phyloP scores from a whole-genome alignment of 129 eudicot genomes.

The Pulicaria dysenterica region DNA sequence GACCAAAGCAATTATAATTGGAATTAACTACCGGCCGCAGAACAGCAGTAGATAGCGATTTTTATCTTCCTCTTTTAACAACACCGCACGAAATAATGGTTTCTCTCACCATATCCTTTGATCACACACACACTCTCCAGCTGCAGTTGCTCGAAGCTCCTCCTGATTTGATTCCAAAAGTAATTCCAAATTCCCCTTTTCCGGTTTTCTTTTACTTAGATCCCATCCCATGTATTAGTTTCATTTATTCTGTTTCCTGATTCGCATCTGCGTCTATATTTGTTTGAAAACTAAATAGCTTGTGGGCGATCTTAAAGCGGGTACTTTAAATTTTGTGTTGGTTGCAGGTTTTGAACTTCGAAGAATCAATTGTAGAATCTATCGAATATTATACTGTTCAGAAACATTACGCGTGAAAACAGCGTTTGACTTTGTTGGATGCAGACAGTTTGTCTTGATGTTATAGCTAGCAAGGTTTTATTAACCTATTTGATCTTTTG shows the following conservation, averaged over 20 bases:
- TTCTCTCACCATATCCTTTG: constrained; percentile 9
- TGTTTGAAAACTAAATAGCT: constrained; percentile 1
- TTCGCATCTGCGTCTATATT: constrained; percentile 6
- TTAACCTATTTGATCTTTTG: constrained; percentile 22
- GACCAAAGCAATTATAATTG: too few relatives aligned
- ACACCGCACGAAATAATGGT: background rate
- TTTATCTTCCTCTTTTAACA: too few relatives aligned
- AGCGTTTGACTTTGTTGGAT: constrained; percentile 2
- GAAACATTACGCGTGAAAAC: background rate
- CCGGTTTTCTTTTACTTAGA: background rate
- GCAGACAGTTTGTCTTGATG: background rate
- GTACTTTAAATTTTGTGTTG: background rate
- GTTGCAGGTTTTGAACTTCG: background rate
- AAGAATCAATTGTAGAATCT: too few relatives aligned
- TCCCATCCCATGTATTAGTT: constrained; percentile 4
- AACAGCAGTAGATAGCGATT: background rate
- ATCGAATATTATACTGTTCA: too few relatives aligned
- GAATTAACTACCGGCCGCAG: background rate
- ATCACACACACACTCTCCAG: constrained; percentile 10
- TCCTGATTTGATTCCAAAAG: constrained; percentile 25
- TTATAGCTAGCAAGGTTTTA: background rate
- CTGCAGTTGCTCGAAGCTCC: constrained; percentile 29
- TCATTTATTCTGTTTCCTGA: constrained; percentile 9
- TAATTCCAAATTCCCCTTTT: constrained; percentile 28
- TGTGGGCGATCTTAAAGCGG: background rate